Base-by-base conservation (phyloP, 805 yeast species). In the Lipomyces yamanashiensis region DNA sequence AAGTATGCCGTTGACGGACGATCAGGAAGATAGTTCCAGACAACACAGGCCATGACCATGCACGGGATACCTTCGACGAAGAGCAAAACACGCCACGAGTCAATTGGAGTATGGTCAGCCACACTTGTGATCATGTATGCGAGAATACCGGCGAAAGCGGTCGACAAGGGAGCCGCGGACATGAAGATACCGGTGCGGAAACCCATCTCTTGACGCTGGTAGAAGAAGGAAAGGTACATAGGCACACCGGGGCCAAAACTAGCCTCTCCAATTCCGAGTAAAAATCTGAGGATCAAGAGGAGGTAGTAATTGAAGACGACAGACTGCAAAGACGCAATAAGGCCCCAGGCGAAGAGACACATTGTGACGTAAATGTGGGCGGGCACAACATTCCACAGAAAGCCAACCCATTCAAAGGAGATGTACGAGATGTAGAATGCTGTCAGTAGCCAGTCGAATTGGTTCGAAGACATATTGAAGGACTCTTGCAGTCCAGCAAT, bases 341-440 rank as follows among this genome's bases (percentile, higher is more conserved):
- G 68, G n/a, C 85, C 85, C 86, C 86, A 83, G 15, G 73, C 62
- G 4, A 81, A 75, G 82, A 84, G 81, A 48, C 84, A 77, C 36
- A 74, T 64, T 0, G 85, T 76, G 54, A 83, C 77, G 66, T 80
- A 84, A 37, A 80, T 67, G 1, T 84, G 77, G 4, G 75, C 73
- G 0, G 85, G 86, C 58, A 77, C 66, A n/a, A 64, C 59, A 50
- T 63, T 64, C 66, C 65, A 65, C 59, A 66, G 54, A 40, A 66
- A 65, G 13, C 68, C 69, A n/a, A 65, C 55, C 68, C 68, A 64
- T 23, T 66, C 69, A 36, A 66, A 64, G 4, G 54, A 44, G 33
- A 67, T 58, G 52, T 67, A 67, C 13, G 71, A 58, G 9, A 67
- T 59, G 52, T 67, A 67, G 41, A 67, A 67, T 8, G 67, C 69